Conservation (phyloP, 495 filamentous ascomycete genomes). For the Patellaria atrata region DNA sequence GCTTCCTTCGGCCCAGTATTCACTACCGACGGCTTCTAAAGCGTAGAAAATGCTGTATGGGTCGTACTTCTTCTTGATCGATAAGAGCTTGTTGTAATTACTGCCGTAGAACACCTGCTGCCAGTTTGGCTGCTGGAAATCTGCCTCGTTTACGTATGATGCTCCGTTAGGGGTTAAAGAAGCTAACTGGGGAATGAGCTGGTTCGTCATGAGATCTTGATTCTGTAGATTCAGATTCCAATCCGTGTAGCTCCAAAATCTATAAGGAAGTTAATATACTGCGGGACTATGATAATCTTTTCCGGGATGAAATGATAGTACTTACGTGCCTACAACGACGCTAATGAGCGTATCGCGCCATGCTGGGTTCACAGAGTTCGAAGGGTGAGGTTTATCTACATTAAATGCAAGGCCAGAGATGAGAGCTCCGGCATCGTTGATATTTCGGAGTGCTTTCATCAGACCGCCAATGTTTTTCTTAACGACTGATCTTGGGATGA, state of each 20-base stretch:
- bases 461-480: conserved; percentile 1
- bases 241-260: conserved; percentile 3
- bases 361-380: conserved; percentile 1
- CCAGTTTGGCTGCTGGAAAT: conserved; percentile 3
- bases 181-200: not conserved
- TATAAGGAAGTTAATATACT: too few species aligned
- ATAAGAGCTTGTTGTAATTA: not conserved
- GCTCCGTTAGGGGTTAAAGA: not conserved
- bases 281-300: too few species aligned
- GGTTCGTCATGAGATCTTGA: conserved; percentile 1
- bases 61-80: conserved; percentile 2
- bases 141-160: conserved; percentile 2
- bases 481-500: conserved; percentile 1
- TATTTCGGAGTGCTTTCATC: not conserved
- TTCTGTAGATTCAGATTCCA: not conserved
- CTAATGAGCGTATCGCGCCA: conserved; percentile 1
- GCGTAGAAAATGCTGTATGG: conserved; percentile 12
- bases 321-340: conserved; percentile 5
- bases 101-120: conserved; percentile 2
- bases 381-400: too few species aligned
- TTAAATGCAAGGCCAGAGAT: not conserved
- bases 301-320: too few species aligned
- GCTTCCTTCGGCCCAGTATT: conserved; percentile 4
- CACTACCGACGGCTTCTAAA: conserved; percentile 11
- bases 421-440: not conserved